Evolutionary conservation across 192 early-diverging fungal species (phyloP).

Genomic region (Coemansia aciculifera): DNA sequence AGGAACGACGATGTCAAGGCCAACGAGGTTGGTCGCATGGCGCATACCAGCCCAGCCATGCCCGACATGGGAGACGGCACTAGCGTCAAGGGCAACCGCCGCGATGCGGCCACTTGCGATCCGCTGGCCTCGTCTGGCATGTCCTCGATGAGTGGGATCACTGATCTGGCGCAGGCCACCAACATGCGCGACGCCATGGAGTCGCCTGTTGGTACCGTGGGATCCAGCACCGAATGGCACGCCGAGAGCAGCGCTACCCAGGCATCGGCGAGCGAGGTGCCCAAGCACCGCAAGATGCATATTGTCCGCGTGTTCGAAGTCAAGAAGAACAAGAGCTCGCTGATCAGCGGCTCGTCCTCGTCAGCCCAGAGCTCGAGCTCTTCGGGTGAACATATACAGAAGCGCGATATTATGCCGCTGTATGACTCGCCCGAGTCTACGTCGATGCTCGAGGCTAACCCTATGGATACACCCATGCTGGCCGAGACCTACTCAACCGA

Average conservation of each 20-base stretch:
- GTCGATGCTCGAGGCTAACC: neutral
- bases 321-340: constrained; percentile 50
- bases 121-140: constrained; percentile 8
- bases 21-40: constrained; percentile 36
- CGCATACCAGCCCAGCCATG: constrained; percentile 28
- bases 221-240: constrained; percentile 24
- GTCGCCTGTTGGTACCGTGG: constrained; percentile 26
- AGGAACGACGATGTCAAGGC: constrained; percentile 34
- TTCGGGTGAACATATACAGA: constrained; percentile 9
- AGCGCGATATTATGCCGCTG: constrained; percentile 39
- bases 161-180: neutral
- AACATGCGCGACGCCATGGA: constrained; percentile 15
- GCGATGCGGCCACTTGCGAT: constrained; percentile 27
- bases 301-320: constrained; percentile 52
- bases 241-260: constrained; percentile 11
- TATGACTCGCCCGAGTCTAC: constrained; percentile 22
- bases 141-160: neutral
- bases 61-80: constrained; percentile 11
- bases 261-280: neutral
- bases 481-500: neutral
- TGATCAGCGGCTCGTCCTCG: constrained; percentile 9
- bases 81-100: constrained; percentile 29
- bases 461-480: neutral
- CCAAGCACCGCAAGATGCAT: constrained; percentile 53
- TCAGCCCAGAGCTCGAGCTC: constrained; percentile 5